Evolutionary conservation across 2,329 filamentous ascomycete species (phyloP).

Genomic region (Colletotrichum chrysophilum): DNA sequence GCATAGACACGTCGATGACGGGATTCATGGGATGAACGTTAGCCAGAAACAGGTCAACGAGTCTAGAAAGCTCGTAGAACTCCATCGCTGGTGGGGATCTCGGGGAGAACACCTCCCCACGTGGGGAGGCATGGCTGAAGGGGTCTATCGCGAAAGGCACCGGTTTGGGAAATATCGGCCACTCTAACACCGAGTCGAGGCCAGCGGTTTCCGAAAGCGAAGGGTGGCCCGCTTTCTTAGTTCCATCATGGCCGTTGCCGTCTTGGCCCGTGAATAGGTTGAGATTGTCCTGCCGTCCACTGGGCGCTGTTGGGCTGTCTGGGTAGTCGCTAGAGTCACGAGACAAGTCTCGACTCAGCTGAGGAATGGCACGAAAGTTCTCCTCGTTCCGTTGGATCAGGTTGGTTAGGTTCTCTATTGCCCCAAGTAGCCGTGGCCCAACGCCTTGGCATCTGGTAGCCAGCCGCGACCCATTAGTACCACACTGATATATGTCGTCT

Average conservation of each 20-base stretch:
- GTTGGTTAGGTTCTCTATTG: conserved; percentile 18
- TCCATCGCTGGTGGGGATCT: conserved; percentile 15
- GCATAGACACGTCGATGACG: background rate
- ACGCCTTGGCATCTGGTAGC: conserved; percentile 12
- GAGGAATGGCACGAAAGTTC: conserved; percentile 17
- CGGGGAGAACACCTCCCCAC: conserved; percentile 2
- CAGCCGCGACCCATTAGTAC: background rate
- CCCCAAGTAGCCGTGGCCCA: conserved; percentile 9
- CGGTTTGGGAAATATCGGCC: conserved; percentile 19
- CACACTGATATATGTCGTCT: background rate
- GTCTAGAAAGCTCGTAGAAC: conserved; percentile 12
- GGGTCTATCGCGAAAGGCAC: conserved; percentile 13
- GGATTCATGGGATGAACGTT: conserved; percentile 19
- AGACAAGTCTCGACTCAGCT: conserved; percentile 16
- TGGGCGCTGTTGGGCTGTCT: conserved; percentile 6
- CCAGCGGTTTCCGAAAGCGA: conserved; percentile 8
- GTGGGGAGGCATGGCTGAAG: conserved; percentile 6
- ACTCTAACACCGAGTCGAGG: conserved; percentile 19
- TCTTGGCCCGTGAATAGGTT: background rate
- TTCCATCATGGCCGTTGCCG: background rate
- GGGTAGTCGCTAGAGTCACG: conserved; percentile 15
- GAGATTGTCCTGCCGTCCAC: background rate
- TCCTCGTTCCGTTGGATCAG: conserved; percentile 21
- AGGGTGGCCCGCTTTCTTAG: background rate
- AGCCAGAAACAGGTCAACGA: conserved; percentile 7